Base-by-base conservation (phyloP, 176 grass and related monocot genomes). In the Oryza meridionalis region DNA sequence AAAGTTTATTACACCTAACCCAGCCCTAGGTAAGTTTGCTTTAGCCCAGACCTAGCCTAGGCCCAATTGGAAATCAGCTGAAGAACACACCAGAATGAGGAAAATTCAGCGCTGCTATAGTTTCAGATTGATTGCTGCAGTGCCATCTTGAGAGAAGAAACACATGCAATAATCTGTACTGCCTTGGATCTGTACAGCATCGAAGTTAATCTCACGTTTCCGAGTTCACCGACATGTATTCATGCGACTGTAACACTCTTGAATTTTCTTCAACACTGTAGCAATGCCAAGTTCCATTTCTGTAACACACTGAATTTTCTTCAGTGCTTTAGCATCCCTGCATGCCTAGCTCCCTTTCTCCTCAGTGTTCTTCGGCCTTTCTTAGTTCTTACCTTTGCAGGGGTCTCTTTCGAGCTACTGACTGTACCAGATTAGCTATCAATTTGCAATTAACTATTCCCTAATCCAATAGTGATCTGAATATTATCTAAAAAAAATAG, bases 91-190 rank as follows among this genome's bases (percentile, higher is more conserved):
- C 53, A 7, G 53, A 8, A 9, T n/a, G 58, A 62, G 58, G 58
- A 62, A 62, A 62, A 62, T 62, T 62, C 58, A 62, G 58, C 58
- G 58, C 58, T 62, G 58, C 58, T 62, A 11, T 13, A 62, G 58
- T 62, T 22, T 62, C 58, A 62, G 58, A 62, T 62, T 62, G 58
- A 62, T 62, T 62, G 51, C 58, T 62, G n/a, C 58, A 24, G 58
- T 62, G n/a, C 21, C 58, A 22, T 62, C 58, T 62, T 1, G 58
- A 62, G 38, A 43, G 10, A 43, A 43, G 9, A 42, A 35, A 43
- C 9, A 62, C 19, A 22, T 8, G 2, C 58, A 62, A 61, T 40
- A 40, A 40, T 62, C 21, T 62, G 58, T 62, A 62, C 3, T 62
- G 58, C n/a, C n/a, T 9, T 3, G 0, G 21, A 24, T n/a, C n/a